Evolutionary conservation across 192 early-diverging fungal species (phyloP).

Genomic region (Phlyctochytrium planicorne): DNA sequence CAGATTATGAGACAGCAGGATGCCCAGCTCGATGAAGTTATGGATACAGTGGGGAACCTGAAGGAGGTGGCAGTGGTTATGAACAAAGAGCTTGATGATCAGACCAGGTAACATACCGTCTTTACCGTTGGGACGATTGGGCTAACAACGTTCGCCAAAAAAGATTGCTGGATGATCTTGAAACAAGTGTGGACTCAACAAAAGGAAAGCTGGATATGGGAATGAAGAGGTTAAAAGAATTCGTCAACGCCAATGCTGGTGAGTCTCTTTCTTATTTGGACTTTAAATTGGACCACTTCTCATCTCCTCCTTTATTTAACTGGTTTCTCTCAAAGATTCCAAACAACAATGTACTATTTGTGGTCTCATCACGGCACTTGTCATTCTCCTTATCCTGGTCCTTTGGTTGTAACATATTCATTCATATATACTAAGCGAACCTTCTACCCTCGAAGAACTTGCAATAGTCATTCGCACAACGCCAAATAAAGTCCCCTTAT

Average conservation of each 20-base stretch:
- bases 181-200: slow-evolving; percentile 50
- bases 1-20: slow-evolving; percentile 50
- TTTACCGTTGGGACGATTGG: neutral
- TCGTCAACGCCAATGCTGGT: slow-evolving; percentile 54
- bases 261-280: slow-evolving; percentile 6
- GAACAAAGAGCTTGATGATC: slow-evolving; percentile 58
- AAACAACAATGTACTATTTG: slow-evolving; percentile 53
- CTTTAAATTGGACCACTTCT: neutral
- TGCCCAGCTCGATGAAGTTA: slow-evolving; percentile 50
- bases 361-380: slow-evolving; percentile 40
- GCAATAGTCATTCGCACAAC: no score
- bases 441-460: no score
- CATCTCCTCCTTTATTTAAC: neutral
- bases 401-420: slow-evolving; percentile 33
- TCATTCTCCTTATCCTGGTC: slow-evolving; percentile 44
- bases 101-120: slow-evolving; percentile 40
- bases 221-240: slow-evolving; percentile 48
- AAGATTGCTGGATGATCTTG: slow-evolving; percentile 53
- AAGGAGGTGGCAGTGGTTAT: slow-evolving; percentile 53
- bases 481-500: no score
- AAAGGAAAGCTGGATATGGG: slow-evolving; percentile 47
- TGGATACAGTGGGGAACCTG: slow-evolving; percentile 42
- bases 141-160: no score
- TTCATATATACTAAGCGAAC: no score
- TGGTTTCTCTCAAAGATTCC: slow-evolving; percentile 20